phyloP scores from a whole-genome alignment of 306 rosid genomes.

The Erythrophleum fordii region DNA sequence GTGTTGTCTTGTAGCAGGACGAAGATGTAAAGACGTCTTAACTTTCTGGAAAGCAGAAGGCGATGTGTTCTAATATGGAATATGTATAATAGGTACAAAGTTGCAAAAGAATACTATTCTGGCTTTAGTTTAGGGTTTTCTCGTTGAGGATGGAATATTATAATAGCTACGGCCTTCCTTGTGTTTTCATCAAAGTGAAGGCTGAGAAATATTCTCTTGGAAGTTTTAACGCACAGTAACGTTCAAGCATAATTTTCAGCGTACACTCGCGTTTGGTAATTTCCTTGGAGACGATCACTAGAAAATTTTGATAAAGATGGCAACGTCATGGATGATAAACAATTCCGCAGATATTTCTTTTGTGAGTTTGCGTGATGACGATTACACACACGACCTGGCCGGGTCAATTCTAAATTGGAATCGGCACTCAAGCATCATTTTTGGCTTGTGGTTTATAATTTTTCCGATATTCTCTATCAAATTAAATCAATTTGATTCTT shows the following conservation, averaged over 20 bases:
- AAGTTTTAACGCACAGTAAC: not conserved
- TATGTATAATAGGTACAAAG: not conserved
- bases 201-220: no score
- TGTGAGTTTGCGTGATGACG: not conserved
- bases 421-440: not conserved
- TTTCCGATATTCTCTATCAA: not conserved
- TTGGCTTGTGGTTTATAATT: not conserved
- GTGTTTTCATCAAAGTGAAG: not conserved
- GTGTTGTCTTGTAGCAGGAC: not conserved
- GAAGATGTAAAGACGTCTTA: not conserved
- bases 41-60: not conserved
- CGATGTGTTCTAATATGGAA: not conserved
- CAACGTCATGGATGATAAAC: not conserved
- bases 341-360: not conserved
- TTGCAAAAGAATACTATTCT: not conserved
- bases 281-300: no score
- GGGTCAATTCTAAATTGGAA: not conserved
- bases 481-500: not conserved
- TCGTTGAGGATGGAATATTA: no score
- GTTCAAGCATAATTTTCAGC: not conserved
- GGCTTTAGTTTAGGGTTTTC: no score
- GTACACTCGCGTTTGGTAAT: not conserved
- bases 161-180: not conserved
- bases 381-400: not conserved
- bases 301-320: no score